Conservation (phyloP, 2,329 filamentous ascomycete genomes). For the Decorospora gaudefroyi region DNA sequence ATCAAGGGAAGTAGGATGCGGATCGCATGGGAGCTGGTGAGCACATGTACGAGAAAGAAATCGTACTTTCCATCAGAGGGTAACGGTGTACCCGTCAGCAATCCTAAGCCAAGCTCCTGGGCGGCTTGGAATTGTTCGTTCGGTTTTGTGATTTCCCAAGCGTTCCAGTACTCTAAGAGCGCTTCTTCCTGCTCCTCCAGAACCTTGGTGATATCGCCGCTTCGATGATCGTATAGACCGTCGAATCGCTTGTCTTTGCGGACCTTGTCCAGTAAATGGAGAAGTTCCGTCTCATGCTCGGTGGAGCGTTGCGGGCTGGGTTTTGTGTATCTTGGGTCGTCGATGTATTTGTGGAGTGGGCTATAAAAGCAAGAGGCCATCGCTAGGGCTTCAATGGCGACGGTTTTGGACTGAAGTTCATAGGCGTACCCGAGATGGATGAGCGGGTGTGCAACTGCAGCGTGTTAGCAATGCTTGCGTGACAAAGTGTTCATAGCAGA, state of each 20-base stretch:
- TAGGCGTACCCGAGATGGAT: slow-evolving; percentile 95
- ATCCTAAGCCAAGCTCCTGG: slow-evolving; percentile 60
- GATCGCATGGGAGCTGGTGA: slow-evolving; percentile 81
- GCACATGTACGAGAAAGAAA: slow-evolving; percentile 79
- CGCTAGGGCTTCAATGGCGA: slow-evolving; percentile 85
- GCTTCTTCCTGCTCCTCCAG: slow-evolving; percentile 70
- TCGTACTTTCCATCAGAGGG: slow-evolving; percentile 64
- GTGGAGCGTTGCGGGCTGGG: slow-evolving; percentile 57
- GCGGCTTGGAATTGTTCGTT: slow-evolving; percentile 75
- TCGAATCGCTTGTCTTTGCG: slow-evolving; percentile 71
- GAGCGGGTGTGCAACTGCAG: slow-evolving; percentile 80
- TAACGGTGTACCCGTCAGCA: slow-evolving; percentile 60
- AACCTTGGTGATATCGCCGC: slow-evolving; percentile 68
- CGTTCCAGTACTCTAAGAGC: slow-evolving; percentile 87
- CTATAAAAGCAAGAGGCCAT: slow-evolving; percentile 66
- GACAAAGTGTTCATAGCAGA: slow-evolving; percentile 25
- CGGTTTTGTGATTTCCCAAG: slow-evolving; percentile 72
- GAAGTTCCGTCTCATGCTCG: slow-evolving; percentile 60
- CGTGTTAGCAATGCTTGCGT: slow-evolving; percentile 12
- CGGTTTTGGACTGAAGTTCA: slow-evolving; percentile 80
- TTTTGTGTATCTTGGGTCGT: slow-evolving; percentile 71
- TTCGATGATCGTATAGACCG: slow-evolving; percentile 63
- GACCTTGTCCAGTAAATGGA: slow-evolving; percentile 73
- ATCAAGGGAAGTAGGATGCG: slow-evolving; percentile 81
- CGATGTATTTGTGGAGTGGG: slow-evolving; percentile 65